Conservation (phyloP, 192 early-diverging fungal species). For the Rhizophagus clarus region DNA sequence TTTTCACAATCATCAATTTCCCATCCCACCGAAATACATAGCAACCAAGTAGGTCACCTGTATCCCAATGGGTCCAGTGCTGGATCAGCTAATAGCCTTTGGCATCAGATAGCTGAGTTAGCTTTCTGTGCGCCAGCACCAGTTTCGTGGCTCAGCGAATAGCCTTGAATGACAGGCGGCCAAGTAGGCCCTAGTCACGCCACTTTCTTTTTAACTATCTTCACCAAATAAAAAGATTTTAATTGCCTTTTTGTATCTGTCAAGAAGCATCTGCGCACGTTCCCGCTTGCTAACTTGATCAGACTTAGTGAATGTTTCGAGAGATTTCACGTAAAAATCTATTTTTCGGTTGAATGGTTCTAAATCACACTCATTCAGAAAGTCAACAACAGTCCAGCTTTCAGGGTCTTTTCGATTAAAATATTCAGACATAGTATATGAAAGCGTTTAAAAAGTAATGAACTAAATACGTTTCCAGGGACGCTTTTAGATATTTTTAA, state of each 20-base stretch:
- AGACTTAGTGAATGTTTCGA: background rate
- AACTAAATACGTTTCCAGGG: too few relatives aligned
- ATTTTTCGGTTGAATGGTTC: constrained; percentile 5
- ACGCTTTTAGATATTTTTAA: too few relatives aligned
- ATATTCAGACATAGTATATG: background rate
- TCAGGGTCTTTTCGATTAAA: background rate
- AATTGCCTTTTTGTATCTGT: constrained; percentile 25
- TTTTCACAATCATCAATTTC: background rate
- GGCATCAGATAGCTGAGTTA: constrained; percentile 22
- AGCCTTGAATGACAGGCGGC: too few relatives aligned
- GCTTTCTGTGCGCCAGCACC: constrained; percentile 26
- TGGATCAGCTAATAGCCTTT: constrained; percentile 26
- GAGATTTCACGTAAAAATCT: constrained; percentile 7
- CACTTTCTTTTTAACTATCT: constrained; percentile 3
- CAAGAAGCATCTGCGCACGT: constrained; percentile 4
- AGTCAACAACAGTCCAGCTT: background rate
- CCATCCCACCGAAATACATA: constrained; percentile 11
- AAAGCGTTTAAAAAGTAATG: too few relatives aligned
- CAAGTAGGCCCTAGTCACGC: constrained; percentile 10
- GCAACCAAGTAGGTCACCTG: constrained; percentile 18
- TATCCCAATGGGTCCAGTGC: constrained; percentile 13
- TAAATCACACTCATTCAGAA: background rate
- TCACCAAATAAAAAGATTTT: constrained; percentile 18
- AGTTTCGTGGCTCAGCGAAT: constrained; percentile 31
- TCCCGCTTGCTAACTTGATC: constrained; percentile 3